phyloP scores from a whole-genome alignment of 2,329 filamentous ascomycete genomes.

The Pestalotiopsis sp. region DNA sequence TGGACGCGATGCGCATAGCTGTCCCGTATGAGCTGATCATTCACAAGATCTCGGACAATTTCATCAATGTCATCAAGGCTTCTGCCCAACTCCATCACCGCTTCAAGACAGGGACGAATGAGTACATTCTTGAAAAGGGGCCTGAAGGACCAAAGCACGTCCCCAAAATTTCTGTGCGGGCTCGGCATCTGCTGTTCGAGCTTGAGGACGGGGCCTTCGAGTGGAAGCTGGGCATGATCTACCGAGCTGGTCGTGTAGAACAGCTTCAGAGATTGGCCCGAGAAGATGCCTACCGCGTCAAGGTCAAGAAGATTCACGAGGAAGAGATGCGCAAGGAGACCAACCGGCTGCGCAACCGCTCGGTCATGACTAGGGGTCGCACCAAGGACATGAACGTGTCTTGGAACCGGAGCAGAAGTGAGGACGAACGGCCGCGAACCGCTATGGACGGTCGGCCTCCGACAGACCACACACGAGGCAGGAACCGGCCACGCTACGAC shows the following conservation, averaged over 20 bases:
- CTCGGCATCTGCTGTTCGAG: slow-evolving; percentile 83
- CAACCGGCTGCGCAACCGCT: slow-evolving; percentile 57
- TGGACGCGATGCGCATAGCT: slow-evolving; percentile 84
- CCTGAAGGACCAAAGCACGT: slow-evolving; percentile 86
- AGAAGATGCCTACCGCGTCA: slow-evolving; percentile 86
- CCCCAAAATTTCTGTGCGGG: slow-evolving; percentile 82
- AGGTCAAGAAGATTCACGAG: slow-evolving; percentile 81
- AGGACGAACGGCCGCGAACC: slow-evolving; percentile 44
- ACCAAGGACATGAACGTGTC: slow-evolving; percentile 32
- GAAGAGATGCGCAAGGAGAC: slow-evolving; percentile 62
- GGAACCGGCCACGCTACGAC: slow-evolving; percentile 68
- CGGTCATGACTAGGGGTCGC: slow-evolving; percentile 46
- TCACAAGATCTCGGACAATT: slow-evolving; percentile 90
- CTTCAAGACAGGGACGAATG: slow-evolving; percentile 83
- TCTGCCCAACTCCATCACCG: slow-evolving; percentile 90
- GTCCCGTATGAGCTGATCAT: slow-evolving; percentile 91
- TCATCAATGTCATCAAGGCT: slow-evolving; percentile 85
- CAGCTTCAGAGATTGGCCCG: slow-evolving; percentile 88
- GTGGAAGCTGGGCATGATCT: slow-evolving; percentile 95
- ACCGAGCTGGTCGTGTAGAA: slow-evolving; percentile 84
- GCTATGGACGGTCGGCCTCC: slow-evolving; percentile 31
- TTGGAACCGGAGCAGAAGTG: slow-evolving; percentile 58
- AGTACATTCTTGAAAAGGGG: slow-evolving; percentile 84
- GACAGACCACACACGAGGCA: slow-evolving; percentile 38
- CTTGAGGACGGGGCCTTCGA: slow-evolving; percentile 96